These are phyloP conservation scores for Botrytis galanthina DNA, from an alignment of 2,329 filamentous ascomycete species.

Conservation along the genomic window DNA sequence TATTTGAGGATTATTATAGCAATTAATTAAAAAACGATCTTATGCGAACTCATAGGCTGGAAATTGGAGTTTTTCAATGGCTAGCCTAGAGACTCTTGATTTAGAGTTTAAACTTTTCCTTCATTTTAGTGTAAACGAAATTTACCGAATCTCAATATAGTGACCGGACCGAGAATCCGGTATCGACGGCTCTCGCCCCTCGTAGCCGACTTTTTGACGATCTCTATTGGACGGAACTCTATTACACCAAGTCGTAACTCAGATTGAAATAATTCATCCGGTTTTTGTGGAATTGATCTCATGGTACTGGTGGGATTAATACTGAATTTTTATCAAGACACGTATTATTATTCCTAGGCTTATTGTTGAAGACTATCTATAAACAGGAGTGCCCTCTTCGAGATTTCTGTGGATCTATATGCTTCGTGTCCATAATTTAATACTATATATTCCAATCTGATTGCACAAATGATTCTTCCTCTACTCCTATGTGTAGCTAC, in stretches of 20 bases:
- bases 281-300: neutral
- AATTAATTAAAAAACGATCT: no score
- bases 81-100: neutral
- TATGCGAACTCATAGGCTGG: neutral
- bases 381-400: neutral
- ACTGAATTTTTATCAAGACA: neutral
- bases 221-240: neutral
- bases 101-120: neutral
- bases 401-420: neutral
- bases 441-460: no score
- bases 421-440: neutral
- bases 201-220: neutral
- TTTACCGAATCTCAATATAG: neutral
- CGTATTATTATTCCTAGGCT: neutral
- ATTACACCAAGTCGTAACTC: neutral
- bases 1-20: no score
- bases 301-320: neutral
- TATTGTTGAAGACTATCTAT: neutral
- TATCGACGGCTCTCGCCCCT: neutral
- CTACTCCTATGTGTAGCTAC: neutral
- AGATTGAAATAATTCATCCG: neutral
- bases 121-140: neutral
- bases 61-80: neutral
- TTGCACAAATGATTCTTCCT: neutral
- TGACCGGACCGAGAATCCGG: neutral